phyloP scores from a whole-genome alignment of 805 yeast genomes.

The Metschnikowia bowlesiae region DNA sequence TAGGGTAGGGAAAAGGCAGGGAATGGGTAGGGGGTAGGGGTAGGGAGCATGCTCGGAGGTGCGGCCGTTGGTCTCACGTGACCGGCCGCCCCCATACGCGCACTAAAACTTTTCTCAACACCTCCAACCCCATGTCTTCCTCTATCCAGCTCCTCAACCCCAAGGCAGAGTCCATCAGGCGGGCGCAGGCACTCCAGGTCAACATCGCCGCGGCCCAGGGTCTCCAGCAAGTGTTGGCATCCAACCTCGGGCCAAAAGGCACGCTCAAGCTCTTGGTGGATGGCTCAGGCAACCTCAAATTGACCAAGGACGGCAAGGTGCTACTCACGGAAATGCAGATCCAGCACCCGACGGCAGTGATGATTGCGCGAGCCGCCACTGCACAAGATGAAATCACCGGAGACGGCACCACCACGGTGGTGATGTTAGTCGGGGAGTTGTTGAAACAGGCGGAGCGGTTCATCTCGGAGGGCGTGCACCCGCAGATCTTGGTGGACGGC shows the following conservation, averaged over 20 bases:
- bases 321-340: conserved; percentile 94
- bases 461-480: conserved; percentile 92
- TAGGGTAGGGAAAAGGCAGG: too few species aligned
- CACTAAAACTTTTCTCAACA: neutral
- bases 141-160: conserved; percentile 89
- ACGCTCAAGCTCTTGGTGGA: conserved; percentile 95
- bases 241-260: conserved; percentile 95
- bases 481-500: conserved; percentile 91
- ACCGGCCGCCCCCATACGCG: neutral
- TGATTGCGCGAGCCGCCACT: conserved; percentile 88
- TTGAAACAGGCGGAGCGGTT: conserved; percentile 92
- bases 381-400: conserved; percentile 99
- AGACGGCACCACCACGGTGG: conserved; percentile 97
- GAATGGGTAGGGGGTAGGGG: too few species aligned
- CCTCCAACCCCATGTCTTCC: conserved; percentile 37
- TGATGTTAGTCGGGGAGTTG: conserved; percentile 88
- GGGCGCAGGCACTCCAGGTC: conserved; percentile 92
- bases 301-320: conserved; percentile 96
- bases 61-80: neutral
- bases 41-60: too few species aligned
- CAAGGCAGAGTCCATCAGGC: conserved; percentile 93
- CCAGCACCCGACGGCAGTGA: conserved; percentile 48
- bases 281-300: conserved; percentile 91
- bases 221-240: conserved; percentile 82
- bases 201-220: conserved; percentile 97